Evolutionary conservation across 805 yeast genomes (phyloP).

Genomic region (Teunomyces stri): DNA sequence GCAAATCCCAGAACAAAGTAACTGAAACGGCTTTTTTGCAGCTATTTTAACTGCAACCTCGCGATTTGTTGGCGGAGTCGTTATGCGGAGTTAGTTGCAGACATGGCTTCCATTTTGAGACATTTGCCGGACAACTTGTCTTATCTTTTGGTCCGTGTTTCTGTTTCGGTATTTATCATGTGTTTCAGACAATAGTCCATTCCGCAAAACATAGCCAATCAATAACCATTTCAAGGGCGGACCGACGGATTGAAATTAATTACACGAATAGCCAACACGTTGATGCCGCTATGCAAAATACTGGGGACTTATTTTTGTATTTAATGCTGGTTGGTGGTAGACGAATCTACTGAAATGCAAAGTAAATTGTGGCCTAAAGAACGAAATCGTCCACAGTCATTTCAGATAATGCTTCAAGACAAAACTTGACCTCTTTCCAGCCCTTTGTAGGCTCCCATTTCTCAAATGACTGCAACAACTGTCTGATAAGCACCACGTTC

Average conservation of each 20-base stretch:
- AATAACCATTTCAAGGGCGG: too few relatives aligned
- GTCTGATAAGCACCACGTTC: slow-evolving; percentile 19
- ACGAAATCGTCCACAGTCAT: slow-evolving; percentile 27
- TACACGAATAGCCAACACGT: too few relatives aligned
- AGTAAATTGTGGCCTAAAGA: slow-evolving; percentile 4
- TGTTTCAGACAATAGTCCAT: too few relatives aligned
- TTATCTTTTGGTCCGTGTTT: not conserved
- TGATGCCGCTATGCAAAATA: too few relatives aligned
- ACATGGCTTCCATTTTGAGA: not conserved
- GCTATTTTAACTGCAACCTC: not conserved
- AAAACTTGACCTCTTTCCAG: slow-evolving; percentile 33
- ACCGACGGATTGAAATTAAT: too few relatives aligned
- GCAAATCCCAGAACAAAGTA: not conserved
- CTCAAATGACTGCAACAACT: slow-evolving; percentile 23
- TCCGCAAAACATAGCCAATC: too few relatives aligned
- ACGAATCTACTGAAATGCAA: not conserved
- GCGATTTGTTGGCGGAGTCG: not conserved
- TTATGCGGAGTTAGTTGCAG: not conserved
- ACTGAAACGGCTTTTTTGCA: not conserved
- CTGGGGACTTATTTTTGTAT: not conserved
- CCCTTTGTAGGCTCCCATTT: slow-evolving; percentile 26
- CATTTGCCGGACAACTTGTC: not conserved
- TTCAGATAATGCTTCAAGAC: slow-evolving; percentile 34
- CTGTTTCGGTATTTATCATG: too few relatives aligned
- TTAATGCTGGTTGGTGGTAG: not conserved